A percentile compares a stretch with the other conserved stretches of the same genome.
Evolutionary conservation across 2,329 filamentous ascomycete genomes (phyloP).

Genomic region (Colletotrichum sp.): DNA sequence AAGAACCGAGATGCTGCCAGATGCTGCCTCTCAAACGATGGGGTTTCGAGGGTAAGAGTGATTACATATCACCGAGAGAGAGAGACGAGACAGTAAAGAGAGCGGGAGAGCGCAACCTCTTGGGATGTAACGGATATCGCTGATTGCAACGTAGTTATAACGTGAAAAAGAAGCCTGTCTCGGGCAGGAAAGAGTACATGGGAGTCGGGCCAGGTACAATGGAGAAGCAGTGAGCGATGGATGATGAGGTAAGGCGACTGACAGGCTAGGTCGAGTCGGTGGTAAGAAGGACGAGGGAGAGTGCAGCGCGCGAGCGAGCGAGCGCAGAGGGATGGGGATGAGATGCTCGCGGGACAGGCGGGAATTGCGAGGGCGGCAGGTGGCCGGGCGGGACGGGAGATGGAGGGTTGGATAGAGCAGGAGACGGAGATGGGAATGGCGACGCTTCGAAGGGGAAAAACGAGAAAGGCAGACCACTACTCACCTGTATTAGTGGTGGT

Average conservation of each 20-base stretch:
- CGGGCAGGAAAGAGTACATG: neutral
- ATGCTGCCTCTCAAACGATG: neutral
- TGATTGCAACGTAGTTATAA: constrained; percentile 8
- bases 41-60: neutral
- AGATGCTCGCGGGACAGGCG: neutral
- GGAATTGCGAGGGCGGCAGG: neutral
- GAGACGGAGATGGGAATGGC: neutral
- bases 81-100: neutral
- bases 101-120: neutral
- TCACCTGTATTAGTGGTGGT: constrained; percentile 22
- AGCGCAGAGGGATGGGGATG: neutral
- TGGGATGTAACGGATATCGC: constrained; percentile 1
- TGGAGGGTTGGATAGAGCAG: neutral
- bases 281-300: neutral
- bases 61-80: constrained; percentile 11
- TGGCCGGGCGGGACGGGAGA: neutral
- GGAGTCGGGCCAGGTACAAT: neutral
- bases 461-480: neutral
- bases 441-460: constrained; percentile 3
- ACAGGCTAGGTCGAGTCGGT: neutral
- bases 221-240: neutral
- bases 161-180: neutral
- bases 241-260: constrained; percentile 13
- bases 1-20: neutral
- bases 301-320: neutral